A percentile compares a stretch with the other conserved stretches of the same genome.
Conservation (phyloP, 208 protist genomes). For the Crithidia mellificae region DNA sequence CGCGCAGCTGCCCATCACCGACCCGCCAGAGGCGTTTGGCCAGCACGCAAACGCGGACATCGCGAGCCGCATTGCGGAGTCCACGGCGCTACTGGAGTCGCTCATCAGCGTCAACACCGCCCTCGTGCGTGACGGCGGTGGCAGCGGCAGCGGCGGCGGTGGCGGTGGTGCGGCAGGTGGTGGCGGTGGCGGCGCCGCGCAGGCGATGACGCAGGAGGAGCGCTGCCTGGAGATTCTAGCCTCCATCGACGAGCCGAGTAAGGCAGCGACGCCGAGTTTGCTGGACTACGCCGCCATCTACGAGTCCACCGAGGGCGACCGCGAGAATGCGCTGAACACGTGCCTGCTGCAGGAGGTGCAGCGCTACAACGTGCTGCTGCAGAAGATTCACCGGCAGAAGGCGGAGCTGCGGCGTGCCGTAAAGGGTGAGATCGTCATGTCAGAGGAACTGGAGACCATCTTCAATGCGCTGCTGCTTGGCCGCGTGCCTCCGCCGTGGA, state of each 20-base stretch:
- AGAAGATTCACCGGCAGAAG: constrained; percentile 90
- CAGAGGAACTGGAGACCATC: constrained; percentile 94
- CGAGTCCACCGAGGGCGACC: constrained; percentile 89
- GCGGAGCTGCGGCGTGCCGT: constrained; percentile 94
- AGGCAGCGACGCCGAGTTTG: constrained; percentile 69
- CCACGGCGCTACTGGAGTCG: constrained; percentile 92
- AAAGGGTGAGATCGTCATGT: constrained; percentile 98
- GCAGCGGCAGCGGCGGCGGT: constrained; percentile 34
- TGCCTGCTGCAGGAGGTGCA: constrained; percentile 98
- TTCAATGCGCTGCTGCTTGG: constrained; percentile 91
- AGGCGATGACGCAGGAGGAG: constrained; percentile 73
- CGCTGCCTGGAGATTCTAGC: constrained; percentile 88
- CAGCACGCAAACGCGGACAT: constrained; percentile 99
- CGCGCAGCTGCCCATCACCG: constrained; percentile 89
- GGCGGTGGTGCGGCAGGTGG: too few species aligned
- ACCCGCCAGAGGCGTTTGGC: constrained; percentile 97
- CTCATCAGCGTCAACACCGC: constrained; percentile 90
- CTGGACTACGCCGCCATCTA: constrained; percentile 92
- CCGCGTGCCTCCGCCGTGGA: constrained; percentile 94
- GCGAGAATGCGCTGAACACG: constrained; percentile 93
- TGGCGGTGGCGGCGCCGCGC: constrained; percentile 31
- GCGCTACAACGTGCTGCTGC: constrained; percentile 96
- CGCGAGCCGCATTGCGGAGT: constrained; percentile 94
- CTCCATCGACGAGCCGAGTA: constrained; percentile 85
- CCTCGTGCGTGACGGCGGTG: constrained; percentile 69